Percentiles rank a stretch among this genome's conserved stretches.
These are phyloP conservation scores for Solanum boliviense DNA, from an alignment of 257 asterid species.

Conservation along the genomic window DNA sequence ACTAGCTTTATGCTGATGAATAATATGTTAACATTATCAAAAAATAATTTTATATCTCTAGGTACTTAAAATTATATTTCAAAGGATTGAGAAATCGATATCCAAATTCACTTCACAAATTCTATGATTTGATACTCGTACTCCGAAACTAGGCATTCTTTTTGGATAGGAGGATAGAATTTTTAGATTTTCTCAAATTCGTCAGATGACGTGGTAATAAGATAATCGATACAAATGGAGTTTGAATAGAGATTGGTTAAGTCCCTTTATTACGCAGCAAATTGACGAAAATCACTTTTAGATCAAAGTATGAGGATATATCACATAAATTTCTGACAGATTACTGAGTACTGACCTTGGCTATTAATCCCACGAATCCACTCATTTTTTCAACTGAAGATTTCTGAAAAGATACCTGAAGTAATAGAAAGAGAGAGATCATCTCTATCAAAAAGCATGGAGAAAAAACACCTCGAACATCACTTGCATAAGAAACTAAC, in stretches of 20 bases:
- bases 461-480: neutral
- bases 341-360: slow-evolving; percentile 52
- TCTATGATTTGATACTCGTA: neutral
- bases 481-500: neutral
- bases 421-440: slow-evolving; percentile 8
- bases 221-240: neutral
- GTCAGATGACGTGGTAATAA: neutral
- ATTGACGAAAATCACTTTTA: neutral
- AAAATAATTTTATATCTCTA: neutral
- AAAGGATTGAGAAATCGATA: neutral
- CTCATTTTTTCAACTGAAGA: slow-evolving; percentile 30
- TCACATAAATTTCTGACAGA: neutral
- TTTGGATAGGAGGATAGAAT: neutral
- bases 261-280: neutral
- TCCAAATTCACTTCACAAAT: neutral
- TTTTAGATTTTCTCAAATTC: neutral
- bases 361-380: slow-evolving; percentile 41
- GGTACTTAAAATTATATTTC: neutral
- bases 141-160: neutral
- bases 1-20: neutral
- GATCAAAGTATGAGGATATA: neutral
- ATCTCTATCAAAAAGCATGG: neutral
- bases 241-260: neutral
- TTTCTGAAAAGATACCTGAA: slow-evolving; percentile 49
- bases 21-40: neutral